Evolutionary conservation across 1,284 basidiomycete genomes (phyloP).

Genomic region (Peniophora sp.): DNA sequence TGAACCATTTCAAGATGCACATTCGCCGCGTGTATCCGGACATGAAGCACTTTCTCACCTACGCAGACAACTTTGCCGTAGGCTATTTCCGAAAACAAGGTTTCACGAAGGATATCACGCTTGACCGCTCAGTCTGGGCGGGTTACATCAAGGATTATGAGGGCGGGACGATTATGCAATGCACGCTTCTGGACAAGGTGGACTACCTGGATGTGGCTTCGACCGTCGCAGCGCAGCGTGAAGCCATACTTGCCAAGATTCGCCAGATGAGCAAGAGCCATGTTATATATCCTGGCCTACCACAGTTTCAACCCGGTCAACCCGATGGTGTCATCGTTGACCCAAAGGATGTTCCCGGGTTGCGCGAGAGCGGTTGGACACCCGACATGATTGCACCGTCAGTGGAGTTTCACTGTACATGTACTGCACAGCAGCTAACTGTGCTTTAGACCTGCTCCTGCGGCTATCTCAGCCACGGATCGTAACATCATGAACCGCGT

Average conservation of each 20-base stretch:
- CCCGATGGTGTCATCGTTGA: slow-evolving; percentile 44
- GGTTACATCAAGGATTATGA: slow-evolving; percentile 99
- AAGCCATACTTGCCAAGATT: slow-evolving; percentile 87
- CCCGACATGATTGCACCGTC: slow-evolving; percentile 77
- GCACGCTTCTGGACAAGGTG: slow-evolving; percentile 87
- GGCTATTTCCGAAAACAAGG: slow-evolving; percentile 99
- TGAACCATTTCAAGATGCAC: slow-evolving; percentile 98
- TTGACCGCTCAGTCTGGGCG: slow-evolving; percentile 89
- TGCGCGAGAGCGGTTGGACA: slow-evolving; percentile 95
- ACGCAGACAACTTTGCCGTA: slow-evolving; percentile 98
- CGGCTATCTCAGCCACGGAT: slow-evolving; percentile 33
- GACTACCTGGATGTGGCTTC: slow-evolving; percentile 83
- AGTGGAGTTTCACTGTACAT: slow-evolving; percentile 18
- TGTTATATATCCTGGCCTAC: slow-evolving; percentile 78
- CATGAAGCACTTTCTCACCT: slow-evolving; percentile 95
- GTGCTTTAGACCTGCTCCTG: background rate
- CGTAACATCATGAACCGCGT: slow-evolving; percentile 75
- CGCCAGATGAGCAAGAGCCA: slow-evolving; percentile 83
- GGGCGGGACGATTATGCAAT: slow-evolving; percentile 99
- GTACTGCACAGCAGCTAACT: background rate
- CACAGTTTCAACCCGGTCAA: slow-evolving; percentile 63
- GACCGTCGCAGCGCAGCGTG: slow-evolving; percentile 78
- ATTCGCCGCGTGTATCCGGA: slow-evolving; percentile 73
- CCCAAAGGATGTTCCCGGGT: slow-evolving; percentile 76
- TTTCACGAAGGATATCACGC: slow-evolving; percentile 94